These are phyloP conservation scores for Saccharomycopsis capsularis DNA, from an alignment of 805 yeast genomes.

Conservation along the genomic window DNA sequence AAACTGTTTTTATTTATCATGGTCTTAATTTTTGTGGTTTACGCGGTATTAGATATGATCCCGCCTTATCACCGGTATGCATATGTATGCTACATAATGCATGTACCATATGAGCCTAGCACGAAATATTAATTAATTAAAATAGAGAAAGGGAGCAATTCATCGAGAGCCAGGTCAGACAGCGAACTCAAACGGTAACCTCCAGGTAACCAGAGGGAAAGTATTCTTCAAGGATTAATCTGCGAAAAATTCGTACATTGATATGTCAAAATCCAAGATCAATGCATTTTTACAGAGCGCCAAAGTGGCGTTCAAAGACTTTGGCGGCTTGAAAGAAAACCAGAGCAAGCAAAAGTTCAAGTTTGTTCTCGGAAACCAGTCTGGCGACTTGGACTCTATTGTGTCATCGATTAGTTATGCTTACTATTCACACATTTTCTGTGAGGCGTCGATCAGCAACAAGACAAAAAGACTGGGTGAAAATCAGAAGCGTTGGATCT, in stretches of 20 bases:
- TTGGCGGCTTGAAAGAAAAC: not conserved
- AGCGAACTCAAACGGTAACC: no score
- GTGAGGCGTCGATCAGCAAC: slow-evolving; percentile 25
- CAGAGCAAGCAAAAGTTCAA: not conserved
- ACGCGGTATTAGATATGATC: no score
- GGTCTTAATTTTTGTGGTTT: no score
- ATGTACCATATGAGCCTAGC: no score
- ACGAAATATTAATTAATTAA: no score
- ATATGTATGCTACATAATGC: no score
- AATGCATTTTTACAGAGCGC: not conserved
- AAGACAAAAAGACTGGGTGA: not conserved
- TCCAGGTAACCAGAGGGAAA: not conserved
- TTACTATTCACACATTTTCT: slow-evolving; percentile 38
- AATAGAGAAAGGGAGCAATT: no score
- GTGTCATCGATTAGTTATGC: slow-evolving; percentile 70
- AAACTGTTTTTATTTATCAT: no score
- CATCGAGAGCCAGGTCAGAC: no score
- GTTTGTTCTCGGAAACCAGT: slow-evolving; percentile 21
- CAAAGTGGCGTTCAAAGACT: not conserved
- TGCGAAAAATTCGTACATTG: no score
- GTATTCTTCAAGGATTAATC: no score
- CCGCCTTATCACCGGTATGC: no score
- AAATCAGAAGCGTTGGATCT: slow-evolving; percentile 1
- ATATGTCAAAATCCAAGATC: not conserved
- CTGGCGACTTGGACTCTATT: slow-evolving; percentile 73